These are phyloP conservation scores for Passalora sequoiae DNA, from an alignment of 2,329 filamentous ascomycete species.

Conservation along the genomic window DNA sequence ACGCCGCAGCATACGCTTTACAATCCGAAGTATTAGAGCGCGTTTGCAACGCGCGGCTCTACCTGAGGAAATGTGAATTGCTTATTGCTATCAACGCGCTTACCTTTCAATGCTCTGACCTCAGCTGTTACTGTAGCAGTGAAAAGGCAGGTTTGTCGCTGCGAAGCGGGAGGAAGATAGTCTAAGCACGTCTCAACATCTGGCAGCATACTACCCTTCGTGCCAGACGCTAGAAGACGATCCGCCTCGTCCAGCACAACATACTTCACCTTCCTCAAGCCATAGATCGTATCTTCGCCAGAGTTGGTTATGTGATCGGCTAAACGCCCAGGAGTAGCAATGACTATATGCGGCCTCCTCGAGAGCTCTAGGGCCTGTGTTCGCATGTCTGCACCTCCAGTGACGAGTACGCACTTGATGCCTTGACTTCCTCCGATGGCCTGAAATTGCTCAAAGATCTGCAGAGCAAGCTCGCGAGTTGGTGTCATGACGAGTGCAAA, in stretches of 20 bases:
- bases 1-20: too few relatives aligned
- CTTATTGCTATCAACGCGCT: too few relatives aligned
- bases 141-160: constrained; percentile 91
- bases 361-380: constrained; percentile 79
- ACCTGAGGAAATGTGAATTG: too few relatives aligned
- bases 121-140: constrained; percentile 93
- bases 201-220: constrained; percentile 80
- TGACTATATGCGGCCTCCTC: constrained; percentile 80
- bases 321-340: constrained; percentile 86
- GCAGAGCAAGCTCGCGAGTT: constrained; percentile 84
- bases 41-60: too few relatives aligned
- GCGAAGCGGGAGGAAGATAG: constrained; percentile 66
- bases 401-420: constrained; percentile 83
- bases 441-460: constrained; percentile 94
- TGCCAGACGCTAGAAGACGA: constrained; percentile 67
- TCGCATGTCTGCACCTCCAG: constrained; percentile 88
- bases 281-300: constrained; percentile 82
- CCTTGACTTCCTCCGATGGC: constrained; percentile 84
- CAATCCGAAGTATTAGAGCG: too few relatives aligned
- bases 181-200: constrained; percentile 86
- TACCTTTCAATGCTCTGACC: constrained; percentile 80
- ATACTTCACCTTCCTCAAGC: constrained; percentile 70
- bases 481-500: constrained; percentile 87
- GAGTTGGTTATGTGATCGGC: constrained; percentile 91
- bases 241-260: constrained; percentile 96